phyloP scores from a whole-genome alignment of 257 asterid species.

The Solanum ossicruentum region DNA sequence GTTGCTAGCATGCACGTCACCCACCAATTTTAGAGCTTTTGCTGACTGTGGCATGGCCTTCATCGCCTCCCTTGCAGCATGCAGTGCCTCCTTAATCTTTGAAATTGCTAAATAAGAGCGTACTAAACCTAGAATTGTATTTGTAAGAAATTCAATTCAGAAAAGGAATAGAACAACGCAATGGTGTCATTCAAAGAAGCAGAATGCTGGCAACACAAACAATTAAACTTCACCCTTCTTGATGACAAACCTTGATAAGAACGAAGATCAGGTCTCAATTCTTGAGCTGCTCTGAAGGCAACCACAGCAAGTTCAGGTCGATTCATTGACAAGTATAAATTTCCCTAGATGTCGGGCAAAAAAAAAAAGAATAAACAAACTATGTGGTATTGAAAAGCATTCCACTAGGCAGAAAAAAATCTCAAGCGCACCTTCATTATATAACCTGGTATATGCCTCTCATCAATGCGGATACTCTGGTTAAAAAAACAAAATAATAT shows the following conservation, averaged over 20 bases:
- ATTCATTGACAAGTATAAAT: slow-evolving; percentile 70
- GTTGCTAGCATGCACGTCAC: slow-evolving; percentile 95
- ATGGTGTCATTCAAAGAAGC: neutral
- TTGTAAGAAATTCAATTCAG: neutral
- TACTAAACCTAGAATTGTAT: slow-evolving; percentile 60
- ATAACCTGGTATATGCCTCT: slow-evolving; percentile 83
- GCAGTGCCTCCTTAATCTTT: slow-evolving; percentile 85
- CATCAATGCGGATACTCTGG: slow-evolving; percentile 89
- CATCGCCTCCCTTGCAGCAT: slow-evolving; percentile 97
- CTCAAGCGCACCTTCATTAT: slow-evolving; percentile 66
- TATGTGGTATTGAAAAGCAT: neutral
- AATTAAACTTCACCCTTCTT: neutral
- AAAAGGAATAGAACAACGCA: neutral
- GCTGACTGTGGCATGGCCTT: slow-evolving; percentile 98
- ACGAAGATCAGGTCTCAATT: slow-evolving; percentile 93
- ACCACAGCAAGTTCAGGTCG: slow-evolving; percentile 83
- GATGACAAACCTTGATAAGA: slow-evolving; percentile 71
- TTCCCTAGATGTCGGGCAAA: slow-evolving; percentile 51
- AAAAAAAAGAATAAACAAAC: neutral
- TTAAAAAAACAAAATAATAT: neutral
- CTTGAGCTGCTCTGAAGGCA: slow-evolving; percentile 87
- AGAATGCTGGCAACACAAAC: neutral
- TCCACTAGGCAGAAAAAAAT: neutral
- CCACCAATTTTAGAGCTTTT: slow-evolving; percentile 89
- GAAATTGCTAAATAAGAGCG: slow-evolving; percentile 78